phyloP scores from a whole-genome alignment of 2,329 filamentous ascomycete genomes.

The Eurotiales sp. region DNA sequence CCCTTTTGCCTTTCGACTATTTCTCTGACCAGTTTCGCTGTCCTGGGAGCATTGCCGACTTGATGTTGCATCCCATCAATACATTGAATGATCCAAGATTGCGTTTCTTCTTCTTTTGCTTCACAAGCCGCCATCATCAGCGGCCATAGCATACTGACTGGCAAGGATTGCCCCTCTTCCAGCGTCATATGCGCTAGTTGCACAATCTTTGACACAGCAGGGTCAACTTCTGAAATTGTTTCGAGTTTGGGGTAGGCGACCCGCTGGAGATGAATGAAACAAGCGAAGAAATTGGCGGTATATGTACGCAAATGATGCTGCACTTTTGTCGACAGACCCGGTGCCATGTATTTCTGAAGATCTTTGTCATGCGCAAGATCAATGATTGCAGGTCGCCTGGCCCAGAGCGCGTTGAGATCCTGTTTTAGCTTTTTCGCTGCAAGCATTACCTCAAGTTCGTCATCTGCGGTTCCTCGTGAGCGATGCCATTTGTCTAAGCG shows the following conservation, averaged over 20 bases:
- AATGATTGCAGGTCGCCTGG: constrained; percentile 52
- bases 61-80: constrained; percentile 40
- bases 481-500: constrained; percentile 57
- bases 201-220: too few relatives aligned
- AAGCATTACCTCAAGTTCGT: constrained; percentile 57
- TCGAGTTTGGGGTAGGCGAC: constrained; percentile 44
- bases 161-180: constrained; percentile 32
- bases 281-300: constrained; percentile 55
- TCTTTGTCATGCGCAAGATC: constrained; percentile 53
- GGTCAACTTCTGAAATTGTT: too few relatives aligned
- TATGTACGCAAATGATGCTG: constrained; percentile 55
- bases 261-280: constrained; percentile 54
- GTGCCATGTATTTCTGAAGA: constrained; percentile 48
- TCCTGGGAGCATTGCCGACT: constrained; percentile 37
- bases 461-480: constrained; percentile 52
- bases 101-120: constrained; percentile 46
- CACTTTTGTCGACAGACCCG: constrained; percentile 48
- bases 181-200: too few relatives aligned
- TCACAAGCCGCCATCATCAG: constrained; percentile 55
- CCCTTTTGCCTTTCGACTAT: constrained; percentile 34
- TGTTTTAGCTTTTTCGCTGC: constrained; percentile 49
- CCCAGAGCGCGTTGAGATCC: constrained; percentile 50
- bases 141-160: constrained; percentile 57
- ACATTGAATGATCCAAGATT: constrained; percentile 49
- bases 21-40: constrained; percentile 37